These are phyloP conservation scores for Diaporthe longicolla DNA, from an alignment of 2,329 filamentous ascomycete species.

Conservation along the genomic window DNA sequence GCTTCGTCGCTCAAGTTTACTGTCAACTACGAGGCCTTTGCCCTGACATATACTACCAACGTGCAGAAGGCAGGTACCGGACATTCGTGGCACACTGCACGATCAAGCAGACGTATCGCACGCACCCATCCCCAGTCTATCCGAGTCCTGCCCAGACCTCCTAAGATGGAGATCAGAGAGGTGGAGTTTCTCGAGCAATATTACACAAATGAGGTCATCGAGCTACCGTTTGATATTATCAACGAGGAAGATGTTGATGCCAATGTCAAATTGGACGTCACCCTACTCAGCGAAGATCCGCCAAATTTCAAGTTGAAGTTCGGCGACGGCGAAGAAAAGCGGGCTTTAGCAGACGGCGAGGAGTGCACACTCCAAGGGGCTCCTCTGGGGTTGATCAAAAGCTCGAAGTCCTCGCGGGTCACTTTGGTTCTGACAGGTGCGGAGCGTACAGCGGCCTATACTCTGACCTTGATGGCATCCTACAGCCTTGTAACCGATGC, in stretches of 20 bases:
- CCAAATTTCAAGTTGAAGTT: slow-evolving; percentile 62
- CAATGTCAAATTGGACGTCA: slow-evolving; percentile 77
- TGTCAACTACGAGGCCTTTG: slow-evolving; percentile 76
- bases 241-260: slow-evolving; percentile 90
- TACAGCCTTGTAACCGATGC: slow-evolving; percentile 87
- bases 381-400: slow-evolving; percentile 62
- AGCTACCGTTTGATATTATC: slow-evolving; percentile 76
- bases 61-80: slow-evolving; percentile 60
- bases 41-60: slow-evolving; percentile 75
- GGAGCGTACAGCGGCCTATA: slow-evolving; percentile 68
- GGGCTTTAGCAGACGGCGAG: slow-evolving; percentile 48
- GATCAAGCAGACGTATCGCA: slow-evolving; percentile 61
- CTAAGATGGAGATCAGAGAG: slow-evolving; percentile 85
- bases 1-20: slow-evolving; percentile 74
- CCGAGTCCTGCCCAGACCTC: slow-evolving; percentile 87
- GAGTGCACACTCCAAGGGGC: slow-evolving; percentile 59
- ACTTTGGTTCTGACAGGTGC: slow-evolving; percentile 66
- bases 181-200: slow-evolving; percentile 77
- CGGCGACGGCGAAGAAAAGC: slow-evolving; percentile 52
- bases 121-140: slow-evolving; percentile 69
- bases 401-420: slow-evolving; percentile 58
- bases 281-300: slow-evolving; percentile 72
- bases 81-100: slow-evolving; percentile 65
- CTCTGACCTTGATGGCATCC: slow-evolving; percentile 78
- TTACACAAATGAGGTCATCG: slow-evolving; percentile 86